Evolutionary conservation across 2,329 filamentous ascomycete species (phyloP), one percentile per base, ranked within the genome.

Genomic region (Celoporthe dispersa): DNA sequence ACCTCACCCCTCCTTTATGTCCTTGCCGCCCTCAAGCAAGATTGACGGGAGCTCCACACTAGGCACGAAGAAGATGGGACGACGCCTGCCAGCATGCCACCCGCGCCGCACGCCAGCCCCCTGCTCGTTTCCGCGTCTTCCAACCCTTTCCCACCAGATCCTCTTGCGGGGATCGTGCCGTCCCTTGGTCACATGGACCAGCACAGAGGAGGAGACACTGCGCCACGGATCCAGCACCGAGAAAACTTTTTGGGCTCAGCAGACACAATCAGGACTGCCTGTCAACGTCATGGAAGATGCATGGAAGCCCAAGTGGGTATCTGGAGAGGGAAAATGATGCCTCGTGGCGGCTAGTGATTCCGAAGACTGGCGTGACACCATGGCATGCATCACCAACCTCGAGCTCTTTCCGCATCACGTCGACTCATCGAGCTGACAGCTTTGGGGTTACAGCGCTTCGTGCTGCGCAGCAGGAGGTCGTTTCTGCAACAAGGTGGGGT

Each of bases 81-180:
- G 48, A 39, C 22, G 28, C 19, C 28, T 63, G 66, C 66, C 66
- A 63, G 66, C 66, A 41, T 67, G 41, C 61, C 37, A 48, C 28
- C 11, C 11, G 25, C 63, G 41, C 41, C 64, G 33, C 31, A 39
- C 35, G 44, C 19, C 33, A 48, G 12, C n/a, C 22, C 64, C 64
- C 44, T 66, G 44, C 44, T 37, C 31, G 48, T 66, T 39, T 35
- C 66, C 28, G 44, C 31, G 1, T 62, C 33, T 68, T 39, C 22
- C 57, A 62, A 68, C 66, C 66, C 66, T 68, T 68, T 68, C 66
- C 66, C 66, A 68, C 44, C 66, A 63, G 55, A 68, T 55, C 33
- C 48, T 61, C 57, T 59, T 41, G 66, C 9, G 57, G 44, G 57
- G 57, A 48, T 61, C 66, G 59, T 44, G 65, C 65, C 64, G 37